Conservation (phyloP, 2,329 filamentous ascomycete species). For the Graphium sp. region DNA sequence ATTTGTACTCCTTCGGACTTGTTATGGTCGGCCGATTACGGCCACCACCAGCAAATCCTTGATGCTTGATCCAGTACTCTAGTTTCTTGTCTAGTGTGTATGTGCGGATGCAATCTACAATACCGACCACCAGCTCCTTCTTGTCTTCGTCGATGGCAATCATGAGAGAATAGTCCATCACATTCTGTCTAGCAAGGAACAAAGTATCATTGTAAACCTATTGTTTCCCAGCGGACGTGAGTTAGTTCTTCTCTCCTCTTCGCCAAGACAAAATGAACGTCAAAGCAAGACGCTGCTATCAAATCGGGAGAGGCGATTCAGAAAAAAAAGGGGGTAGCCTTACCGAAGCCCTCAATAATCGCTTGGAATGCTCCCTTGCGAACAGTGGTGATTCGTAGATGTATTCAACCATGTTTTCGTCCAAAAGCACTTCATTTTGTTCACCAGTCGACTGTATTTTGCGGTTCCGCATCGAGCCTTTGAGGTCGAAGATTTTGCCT, state of each 20-base stretch:
- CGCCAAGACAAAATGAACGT: no score
- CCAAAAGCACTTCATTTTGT: conserved; percentile 86
- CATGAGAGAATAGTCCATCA: conserved; percentile 99
- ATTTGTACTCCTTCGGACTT: conserved; percentile 94
- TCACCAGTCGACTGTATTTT: conserved; percentile 94
- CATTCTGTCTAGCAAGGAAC: conserved; percentile 84
- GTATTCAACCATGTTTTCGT: conserved; percentile 98
- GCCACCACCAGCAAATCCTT: conserved; percentile 61
- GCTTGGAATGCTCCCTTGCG: conserved; percentile 89
- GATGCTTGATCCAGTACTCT: conserved; percentile 99
- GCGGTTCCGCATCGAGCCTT: conserved; percentile 95
- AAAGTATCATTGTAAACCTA: conserved; percentile 86
- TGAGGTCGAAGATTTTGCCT: conserved; percentile 85
- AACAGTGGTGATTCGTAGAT: conserved; percentile 96
- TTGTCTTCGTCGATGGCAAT: conserved; percentile 83
- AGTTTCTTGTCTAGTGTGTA: conserved; percentile 99
- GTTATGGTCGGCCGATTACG: conserved; percentile 87
- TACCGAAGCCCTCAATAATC: conserved; percentile 67
- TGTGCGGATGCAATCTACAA: conserved; percentile 95
- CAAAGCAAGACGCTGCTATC: no score
- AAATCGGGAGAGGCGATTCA: no score
- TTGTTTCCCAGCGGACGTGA: no score
- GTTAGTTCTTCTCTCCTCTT: no score
- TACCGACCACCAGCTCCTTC: conserved; percentile 88
- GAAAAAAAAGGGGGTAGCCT: conserved; percentile 2